Percentiles rank a stretch among this genome's conserved stretches.
Conservation (phyloP, 192 early-diverging fungal species). For the Polychytrium aggregatum region DNA sequence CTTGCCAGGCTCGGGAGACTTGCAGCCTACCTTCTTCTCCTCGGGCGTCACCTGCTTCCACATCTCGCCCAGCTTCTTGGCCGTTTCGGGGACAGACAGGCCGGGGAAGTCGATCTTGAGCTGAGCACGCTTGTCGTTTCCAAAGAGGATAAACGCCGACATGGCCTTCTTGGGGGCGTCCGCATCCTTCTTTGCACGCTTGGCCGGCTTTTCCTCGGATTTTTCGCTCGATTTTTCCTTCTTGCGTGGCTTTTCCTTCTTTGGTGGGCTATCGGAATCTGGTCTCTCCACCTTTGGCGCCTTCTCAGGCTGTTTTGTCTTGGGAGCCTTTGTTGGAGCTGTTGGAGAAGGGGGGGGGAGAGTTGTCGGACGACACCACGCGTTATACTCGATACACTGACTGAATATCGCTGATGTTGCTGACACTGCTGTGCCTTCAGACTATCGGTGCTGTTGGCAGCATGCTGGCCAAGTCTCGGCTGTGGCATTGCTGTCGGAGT, state of each 20-base stretch:
- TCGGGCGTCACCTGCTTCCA: conserved; percentile 48
- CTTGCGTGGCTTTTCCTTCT: conserved; percentile 1
- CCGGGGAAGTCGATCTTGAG: conserved; percentile 66
- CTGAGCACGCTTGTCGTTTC: conserved; percentile 57
- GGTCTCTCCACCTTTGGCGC: conserved; percentile 6
- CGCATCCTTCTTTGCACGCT: conserved; percentile 64
- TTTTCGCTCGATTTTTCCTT: conserved; percentile 12
- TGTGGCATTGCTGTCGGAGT: not conserved
- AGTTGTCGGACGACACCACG: too few species aligned
- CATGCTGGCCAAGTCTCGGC: not conserved
- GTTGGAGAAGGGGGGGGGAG: too few species aligned
- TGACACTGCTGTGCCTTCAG: too few species aligned
- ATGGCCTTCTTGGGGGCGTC: conserved; percentile 74
- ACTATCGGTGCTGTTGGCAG: too few species aligned
- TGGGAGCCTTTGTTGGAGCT: conserved; percentile 11
- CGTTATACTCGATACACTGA: too few species aligned
- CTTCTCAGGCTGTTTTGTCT: too few species aligned
- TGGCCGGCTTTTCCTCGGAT: conserved; percentile 2
- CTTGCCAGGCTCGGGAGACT: too few species aligned
- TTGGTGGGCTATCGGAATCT: not conserved
- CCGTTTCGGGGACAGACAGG: conserved; percentile 33
- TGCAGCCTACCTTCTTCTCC: conserved; percentile 40
- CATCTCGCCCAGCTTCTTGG: conserved; percentile 59
- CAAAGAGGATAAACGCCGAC: conserved; percentile 81
- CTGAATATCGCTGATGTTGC: too few species aligned